Percentiles rank a stretch among this genome's conserved stretches.
phyloP scores from a whole-genome alignment of 2,329 filamentous ascomycete genomes.

The Aurifilum marmelostoma region DNA sequence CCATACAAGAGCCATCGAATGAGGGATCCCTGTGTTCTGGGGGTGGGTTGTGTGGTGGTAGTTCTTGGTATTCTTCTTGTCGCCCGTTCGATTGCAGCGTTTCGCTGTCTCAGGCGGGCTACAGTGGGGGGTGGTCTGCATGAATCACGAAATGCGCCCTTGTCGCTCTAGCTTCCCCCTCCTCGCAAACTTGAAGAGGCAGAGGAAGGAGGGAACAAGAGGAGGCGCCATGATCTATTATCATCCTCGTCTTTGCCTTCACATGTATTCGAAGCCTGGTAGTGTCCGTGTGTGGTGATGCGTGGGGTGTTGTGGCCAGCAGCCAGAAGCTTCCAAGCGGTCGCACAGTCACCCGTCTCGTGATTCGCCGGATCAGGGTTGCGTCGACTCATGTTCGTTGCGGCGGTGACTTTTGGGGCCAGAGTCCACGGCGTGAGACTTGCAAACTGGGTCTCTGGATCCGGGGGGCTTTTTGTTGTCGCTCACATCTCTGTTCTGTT shows the following conservation, averaged over 20 bases:
- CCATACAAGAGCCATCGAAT: not conserved
- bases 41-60: not conserved
- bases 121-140: conserved; percentile 5
- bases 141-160: conserved; percentile 21
- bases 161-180: conserved; percentile 24
- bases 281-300: not conserved
- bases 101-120: not conserved
- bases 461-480: conserved; percentile 5
- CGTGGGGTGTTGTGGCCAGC: conserved; percentile 12
- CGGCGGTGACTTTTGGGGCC: conserved; percentile 15
- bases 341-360: conserved; percentile 14
- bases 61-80: conserved; percentile 11
- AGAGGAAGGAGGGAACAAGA: not conserved
- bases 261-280: no score
- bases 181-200: not conserved
- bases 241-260: no score
- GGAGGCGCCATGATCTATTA: not conserved
- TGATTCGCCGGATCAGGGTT: conserved; percentile 26
- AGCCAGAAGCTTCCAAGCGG: conserved; percentile 21
- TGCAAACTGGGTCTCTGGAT: conserved; percentile 2
- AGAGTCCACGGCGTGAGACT: conserved; percentile 12
- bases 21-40: not conserved
- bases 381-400: conserved; percentile 22
- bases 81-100: conserved; percentile 6
- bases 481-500: not conserved